Base-by-base conservation (phyloP, 805 yeast genomes). In the Saturnispora zaruensis region DNA sequence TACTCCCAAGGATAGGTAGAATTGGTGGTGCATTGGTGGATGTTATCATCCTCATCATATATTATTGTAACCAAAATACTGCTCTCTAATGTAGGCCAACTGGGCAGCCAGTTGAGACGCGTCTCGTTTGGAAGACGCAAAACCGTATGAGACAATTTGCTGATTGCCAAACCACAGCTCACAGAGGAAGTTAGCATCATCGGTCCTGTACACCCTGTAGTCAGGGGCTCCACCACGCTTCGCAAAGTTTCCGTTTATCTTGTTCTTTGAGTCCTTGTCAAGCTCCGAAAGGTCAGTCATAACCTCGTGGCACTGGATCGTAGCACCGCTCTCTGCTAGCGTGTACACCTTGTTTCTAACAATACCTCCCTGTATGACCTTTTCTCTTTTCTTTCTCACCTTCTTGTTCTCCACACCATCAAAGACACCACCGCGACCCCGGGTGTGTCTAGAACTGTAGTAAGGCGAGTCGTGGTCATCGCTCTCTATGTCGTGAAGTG, bases 61-160 rank as follows among this genome's bases (percentile, higher is more conserved):
- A 4, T 47, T 34, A 18, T 25, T 32, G n/a, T 45, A 44, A 2
- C 49, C 57, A 16, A 50, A 54, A n/a, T 45, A 46, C 16, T 45
- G 51, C 24, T 54, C 57, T 16, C 57, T 36, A 9, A 52, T 52
- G 33, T 40, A 37, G 1, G 57, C 57, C 25, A 54, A 24, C 45
- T 52, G 53, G 5, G 59, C 59, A 25, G 59, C 59, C 38, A 55
- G 48, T 26, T 55, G 59, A n/a, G 54, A 44, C 2, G 59, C 47
- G 30, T 47, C 36, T 24, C 46, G 44, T 21, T 53, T 56, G 23
- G 40, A 53, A 16, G 25, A 20, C 11, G 54, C 56, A 6, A 55
- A 23, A 6, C 59, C 59, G 43, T 53, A 55, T 6, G 49, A n/a
- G 3, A 56, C 55, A 28, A 53, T 52, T 33, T 56, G 56, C 4